Percentiles rank a stretch among this genome's conserved stretches.
Evolutionary conservation across 2,329 filamentous ascomycete genomes (phyloP).

Genomic region (Stagonosporopsis vannaccii): DNA sequence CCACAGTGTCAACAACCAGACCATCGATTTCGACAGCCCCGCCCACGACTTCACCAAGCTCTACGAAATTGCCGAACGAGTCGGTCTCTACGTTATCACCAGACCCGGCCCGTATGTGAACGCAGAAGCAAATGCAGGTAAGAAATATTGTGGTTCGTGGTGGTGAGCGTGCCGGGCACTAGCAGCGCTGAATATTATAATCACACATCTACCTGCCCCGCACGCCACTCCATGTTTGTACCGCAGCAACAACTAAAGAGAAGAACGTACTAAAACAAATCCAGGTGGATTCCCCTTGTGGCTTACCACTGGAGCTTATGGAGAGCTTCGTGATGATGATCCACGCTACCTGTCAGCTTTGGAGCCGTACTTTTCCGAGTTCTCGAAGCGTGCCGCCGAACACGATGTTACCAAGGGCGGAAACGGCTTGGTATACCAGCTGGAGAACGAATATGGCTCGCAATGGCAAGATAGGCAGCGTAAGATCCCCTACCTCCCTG

Average conservation of each 20-base stretch:
- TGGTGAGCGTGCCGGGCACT: too few relatives aligned
- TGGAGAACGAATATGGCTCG: conserved; percentile 63
- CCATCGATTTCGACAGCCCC: conserved; percentile 60
- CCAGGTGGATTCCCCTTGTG: conserved; percentile 69
- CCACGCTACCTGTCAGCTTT: conserved; percentile 61
- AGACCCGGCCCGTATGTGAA: conserved; percentile 70
- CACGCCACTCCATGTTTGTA: too few relatives aligned
- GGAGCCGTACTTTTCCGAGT: conserved; percentile 61
- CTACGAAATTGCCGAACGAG: conserved; percentile 61
- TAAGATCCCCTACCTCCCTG: conserved; percentile 58
- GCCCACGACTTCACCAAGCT: conserved; percentile 62
- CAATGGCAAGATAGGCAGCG: conserved; percentile 49
- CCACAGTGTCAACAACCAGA: conserved; percentile 55
- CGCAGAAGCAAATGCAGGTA: conserved; percentile 64
- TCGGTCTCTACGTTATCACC: conserved; percentile 64
- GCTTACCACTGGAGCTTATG: conserved; percentile 67
- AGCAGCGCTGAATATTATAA: too few relatives aligned
- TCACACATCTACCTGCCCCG: too few relatives aligned
- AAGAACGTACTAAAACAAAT: conserved; percentile 57
- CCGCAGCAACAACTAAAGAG: too few relatives aligned
- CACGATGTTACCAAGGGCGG: conserved; percentile 66
- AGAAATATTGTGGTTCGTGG: not conserved
- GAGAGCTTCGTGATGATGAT: conserved; percentile 61
- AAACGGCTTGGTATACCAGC: conserved; percentile 63
- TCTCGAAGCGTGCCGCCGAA: conserved; percentile 60